Conservation (phyloP, 805 yeast species). For the Starmerella kuoi region DNA sequence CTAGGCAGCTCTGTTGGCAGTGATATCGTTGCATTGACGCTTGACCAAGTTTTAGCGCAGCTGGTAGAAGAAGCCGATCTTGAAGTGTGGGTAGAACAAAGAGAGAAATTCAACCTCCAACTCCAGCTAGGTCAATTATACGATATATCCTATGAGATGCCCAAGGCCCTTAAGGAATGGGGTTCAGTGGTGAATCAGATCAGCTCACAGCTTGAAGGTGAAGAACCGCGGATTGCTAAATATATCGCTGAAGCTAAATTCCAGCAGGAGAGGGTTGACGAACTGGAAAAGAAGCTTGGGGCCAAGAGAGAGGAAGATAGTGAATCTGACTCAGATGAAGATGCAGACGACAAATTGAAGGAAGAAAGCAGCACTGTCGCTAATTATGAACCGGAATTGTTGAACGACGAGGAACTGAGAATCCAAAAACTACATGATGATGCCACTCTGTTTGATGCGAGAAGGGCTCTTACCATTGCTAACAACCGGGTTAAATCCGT, state of each 20-base stretch:
- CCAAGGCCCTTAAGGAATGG: conserved; percentile 40
- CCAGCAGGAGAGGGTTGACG: neutral
- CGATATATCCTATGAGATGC: conserved; percentile 47
- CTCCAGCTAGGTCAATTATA: conserved; percentile 56
- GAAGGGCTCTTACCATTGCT: conserved; percentile 6
- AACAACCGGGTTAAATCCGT: conserved; percentile 15
- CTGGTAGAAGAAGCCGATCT: conserved; percentile 49
- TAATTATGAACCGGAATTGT: too few species aligned
- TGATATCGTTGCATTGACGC: conserved; percentile 32
- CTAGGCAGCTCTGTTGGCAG: neutral
- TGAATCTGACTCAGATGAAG: neutral
- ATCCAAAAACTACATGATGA: neutral
- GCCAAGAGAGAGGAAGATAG: too few species aligned
- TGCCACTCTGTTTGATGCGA: conserved; percentile 5
- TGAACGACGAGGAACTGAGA: neutral
- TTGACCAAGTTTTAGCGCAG: conserved; percentile 55
- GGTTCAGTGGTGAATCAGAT: conserved; percentile 22
- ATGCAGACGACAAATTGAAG: neutral
- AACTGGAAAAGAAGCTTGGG: conserved; percentile 2
- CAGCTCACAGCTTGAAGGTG: neutral
- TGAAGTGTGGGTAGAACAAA: conserved; percentile 24
- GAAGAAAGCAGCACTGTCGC: neutral
- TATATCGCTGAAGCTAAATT: neutral
- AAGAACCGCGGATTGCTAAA: conserved; percentile 6
- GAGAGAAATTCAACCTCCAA: conserved; percentile 26